Evolutionary conservation across 2,329 filamentous ascomycete genomes (phyloP).

Genomic region (Fusarium tuaranense): DNA sequence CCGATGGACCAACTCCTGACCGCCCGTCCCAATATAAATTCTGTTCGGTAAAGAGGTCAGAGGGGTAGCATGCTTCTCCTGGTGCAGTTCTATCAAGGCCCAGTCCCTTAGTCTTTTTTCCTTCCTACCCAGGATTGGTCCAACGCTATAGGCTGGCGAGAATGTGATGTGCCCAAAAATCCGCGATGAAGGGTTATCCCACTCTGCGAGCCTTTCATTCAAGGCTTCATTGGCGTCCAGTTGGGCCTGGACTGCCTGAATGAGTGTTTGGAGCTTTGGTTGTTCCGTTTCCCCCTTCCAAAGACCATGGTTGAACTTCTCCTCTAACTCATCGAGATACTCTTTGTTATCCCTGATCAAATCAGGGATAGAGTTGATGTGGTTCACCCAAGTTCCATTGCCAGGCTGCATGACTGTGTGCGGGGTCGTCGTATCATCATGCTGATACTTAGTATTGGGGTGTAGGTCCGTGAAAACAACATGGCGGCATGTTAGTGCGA

Average conservation of each 20-base stretch:
- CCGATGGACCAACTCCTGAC: too few species aligned
- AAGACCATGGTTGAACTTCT: too few species aligned
- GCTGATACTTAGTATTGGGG: too few species aligned
- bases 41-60: not conserved
- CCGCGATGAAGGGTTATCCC: not conserved
- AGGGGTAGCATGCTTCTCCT: not conserved
- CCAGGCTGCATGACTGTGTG: slow-evolving; percentile 13
- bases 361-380: not conserved
- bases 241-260: not conserved
- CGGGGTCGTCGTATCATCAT: too few species aligned
- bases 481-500: too few species aligned
- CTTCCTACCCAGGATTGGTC: too few species aligned
- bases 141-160: not conserved
- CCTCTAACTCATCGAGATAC: too few species aligned
- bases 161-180: not conserved
- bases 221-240: not conserved
- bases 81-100: slow-evolving; percentile 1
- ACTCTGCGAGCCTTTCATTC: not conserved
- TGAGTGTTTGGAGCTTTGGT: not conserved
- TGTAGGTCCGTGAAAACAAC: too few species aligned
- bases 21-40: not conserved
- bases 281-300: not conserved
- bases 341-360: too few species aligned
- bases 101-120: not conserved
- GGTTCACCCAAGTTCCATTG: not conserved